A percentile compares a stretch with the other conserved stretches of the same genome.
Conservation (phyloP, 2,329 filamentous ascomycete species). For the Parastagonospora avenae region DNA sequence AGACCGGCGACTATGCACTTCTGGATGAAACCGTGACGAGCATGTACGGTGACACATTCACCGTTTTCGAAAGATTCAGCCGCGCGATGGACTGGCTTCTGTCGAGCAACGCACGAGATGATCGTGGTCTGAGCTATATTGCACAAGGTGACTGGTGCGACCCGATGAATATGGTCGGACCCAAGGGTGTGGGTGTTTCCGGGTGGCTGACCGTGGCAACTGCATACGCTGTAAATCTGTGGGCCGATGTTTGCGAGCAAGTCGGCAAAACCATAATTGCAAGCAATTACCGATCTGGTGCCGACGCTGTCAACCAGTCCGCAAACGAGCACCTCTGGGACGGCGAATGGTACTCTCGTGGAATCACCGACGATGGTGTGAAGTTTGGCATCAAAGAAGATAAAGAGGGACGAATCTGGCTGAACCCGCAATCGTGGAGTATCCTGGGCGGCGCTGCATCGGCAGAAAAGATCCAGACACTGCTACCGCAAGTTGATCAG, state of each 20-base stretch:
- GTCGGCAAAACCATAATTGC: conserved; percentile 50
- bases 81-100: conserved; percentile 65
- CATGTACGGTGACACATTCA: conserved; percentile 53
- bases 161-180: conserved; percentile 67
- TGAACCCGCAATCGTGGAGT: conserved; percentile 63
- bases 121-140: conserved; percentile 62
- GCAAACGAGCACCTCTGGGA: conserved; percentile 62
- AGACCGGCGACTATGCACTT: conserved; percentile 60
- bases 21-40: conserved; percentile 53
- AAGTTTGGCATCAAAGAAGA: conserved; percentile 59
- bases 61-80: conserved; percentile 61
- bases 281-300: conserved; percentile 52
- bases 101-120: conserved; percentile 51
- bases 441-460: conserved; percentile 60
- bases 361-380: conserved; percentile 62
- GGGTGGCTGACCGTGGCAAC: conserved; percentile 65
- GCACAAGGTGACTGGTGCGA: conserved; percentile 66
- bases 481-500: conserved; percentile 57
- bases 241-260: conserved; percentile 59
- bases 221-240: conserved; percentile 58
- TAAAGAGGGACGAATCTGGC: conserved; percentile 61
- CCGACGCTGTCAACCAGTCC: conserved; percentile 55
- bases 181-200: conserved; percentile 62
- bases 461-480: conserved; percentile 49
- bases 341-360: conserved; percentile 62